Percentiles rank a stretch among this genome's conserved stretches.
Conservation (phyloP, 345 rosid species). For the Euphorbia tirucalli region DNA sequence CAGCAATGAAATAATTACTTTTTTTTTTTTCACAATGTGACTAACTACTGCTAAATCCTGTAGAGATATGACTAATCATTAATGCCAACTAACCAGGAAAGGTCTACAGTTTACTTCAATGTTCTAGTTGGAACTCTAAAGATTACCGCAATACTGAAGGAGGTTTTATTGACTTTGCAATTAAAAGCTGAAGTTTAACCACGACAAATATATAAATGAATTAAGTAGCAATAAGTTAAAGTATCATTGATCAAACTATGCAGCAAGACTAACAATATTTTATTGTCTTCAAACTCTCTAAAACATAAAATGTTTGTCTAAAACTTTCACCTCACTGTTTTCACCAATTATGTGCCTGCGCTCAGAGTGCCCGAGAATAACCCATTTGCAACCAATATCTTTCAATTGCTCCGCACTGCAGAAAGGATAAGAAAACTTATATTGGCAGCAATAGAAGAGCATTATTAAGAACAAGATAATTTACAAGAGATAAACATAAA, state of each 20-base stretch:
- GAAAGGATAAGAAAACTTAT: conserved; percentile 8
- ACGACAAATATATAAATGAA: neutral
- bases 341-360: conserved; percentile 94
- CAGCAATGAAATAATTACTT: neutral
- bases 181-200: neutral
- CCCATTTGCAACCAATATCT: conserved; percentile 96
- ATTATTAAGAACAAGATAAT: neutral
- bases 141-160: neutral
- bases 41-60: neutral
- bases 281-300: neutral
- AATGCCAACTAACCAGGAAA: neutral
- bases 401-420: conserved; percentile 87
- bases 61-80: neutral
- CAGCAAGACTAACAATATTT: neutral
- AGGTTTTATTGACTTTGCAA: neutral
- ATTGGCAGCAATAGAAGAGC: neutral
- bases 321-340: conserved; percentile 65
- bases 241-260: neutral
- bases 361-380: conserved; percentile 95
- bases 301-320: neutral
- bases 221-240: neutral
- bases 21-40: neutral
- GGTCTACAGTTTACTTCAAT: neutral
- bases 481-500: neutral
- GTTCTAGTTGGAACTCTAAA: neutral